Conservation (phyloP, 1,139 yeast species). For the Taiozyma sp. region DNA sequence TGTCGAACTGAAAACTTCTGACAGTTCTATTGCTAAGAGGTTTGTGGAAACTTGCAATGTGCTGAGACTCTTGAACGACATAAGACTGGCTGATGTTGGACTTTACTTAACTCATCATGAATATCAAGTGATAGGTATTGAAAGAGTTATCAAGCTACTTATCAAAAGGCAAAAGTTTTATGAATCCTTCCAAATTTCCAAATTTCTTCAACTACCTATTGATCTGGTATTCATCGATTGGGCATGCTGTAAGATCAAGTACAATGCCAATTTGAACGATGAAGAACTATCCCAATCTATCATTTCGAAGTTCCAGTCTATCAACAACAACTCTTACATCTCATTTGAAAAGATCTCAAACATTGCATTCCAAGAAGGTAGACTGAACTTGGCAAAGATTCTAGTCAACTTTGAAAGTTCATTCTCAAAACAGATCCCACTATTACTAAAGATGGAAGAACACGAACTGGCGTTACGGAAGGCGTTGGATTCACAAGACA, state of each 20-base stretch:
- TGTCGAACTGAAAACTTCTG: slow-evolving; percentile 11
- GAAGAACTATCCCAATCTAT: slow-evolving; percentile 48
- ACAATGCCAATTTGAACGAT: slow-evolving; percentile 51
- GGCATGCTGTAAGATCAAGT: slow-evolving; percentile 70
- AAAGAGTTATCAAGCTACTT: slow-evolving; percentile 51
- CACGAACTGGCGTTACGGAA: slow-evolving; percentile 63
- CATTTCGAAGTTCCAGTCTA: slow-evolving; percentile 35
- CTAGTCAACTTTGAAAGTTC: slow-evolving; percentile 66
- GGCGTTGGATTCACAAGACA: slow-evolving; percentile 61
- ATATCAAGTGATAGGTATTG: slow-evolving; percentile 43
- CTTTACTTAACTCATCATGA: slow-evolving; percentile 60
- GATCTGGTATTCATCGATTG: slow-evolving; percentile 66
- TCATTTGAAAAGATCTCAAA: slow-evolving; percentile 62
- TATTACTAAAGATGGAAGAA: slow-evolving; percentile 68
- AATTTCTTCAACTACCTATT: slow-evolving; percentile 44
- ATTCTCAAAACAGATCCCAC: slow-evolving; percentile 53
- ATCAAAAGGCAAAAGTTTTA: slow-evolving; percentile 56
- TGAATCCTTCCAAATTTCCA: slow-evolving; percentile 57
- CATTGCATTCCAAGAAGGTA: slow-evolving; percentile 80
- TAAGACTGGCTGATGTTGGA: slow-evolving; percentile 61
- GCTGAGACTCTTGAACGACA: slow-evolving; percentile 63
- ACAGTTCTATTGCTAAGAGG: slow-evolving; percentile 20
- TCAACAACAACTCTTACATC: slow-evolving; percentile 31
- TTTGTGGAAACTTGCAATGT: slow-evolving; percentile 57
- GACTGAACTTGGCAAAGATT: slow-evolving; percentile 58